Conservation (phyloP, 176 grass and related monocot species). For the Oryza australiensis region DNA sequence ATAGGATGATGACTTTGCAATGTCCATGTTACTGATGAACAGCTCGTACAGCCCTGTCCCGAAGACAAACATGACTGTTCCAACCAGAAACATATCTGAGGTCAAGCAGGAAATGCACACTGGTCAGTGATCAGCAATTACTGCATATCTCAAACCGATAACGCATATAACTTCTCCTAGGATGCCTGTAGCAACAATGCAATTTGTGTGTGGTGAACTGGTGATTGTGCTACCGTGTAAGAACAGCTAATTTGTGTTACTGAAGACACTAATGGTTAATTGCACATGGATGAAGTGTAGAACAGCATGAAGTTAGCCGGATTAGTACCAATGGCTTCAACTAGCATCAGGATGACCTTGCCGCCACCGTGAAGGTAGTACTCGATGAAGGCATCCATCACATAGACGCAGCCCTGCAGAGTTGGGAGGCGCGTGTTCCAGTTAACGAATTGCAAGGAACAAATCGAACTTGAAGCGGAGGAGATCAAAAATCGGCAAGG, state of each 20-base stretch:
- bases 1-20: slow-evolving; percentile 50
- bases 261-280: not conserved
- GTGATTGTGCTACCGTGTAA: not conserved
- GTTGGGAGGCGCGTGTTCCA: not conserved
- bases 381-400: slow-evolving; percentile 67
- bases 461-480: not conserved
- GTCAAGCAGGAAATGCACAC: slow-evolving; percentile 4
- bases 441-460: not conserved
- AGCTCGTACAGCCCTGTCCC: slow-evolving; percentile 90
- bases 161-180: not conserved
- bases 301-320: not conserved
- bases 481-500: not conserved
- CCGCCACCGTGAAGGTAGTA: slow-evolving; percentile 50
- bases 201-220: not conserved
- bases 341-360: slow-evolving; percentile 63
- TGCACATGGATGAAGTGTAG: not conserved
- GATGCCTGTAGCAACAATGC: not conserved
- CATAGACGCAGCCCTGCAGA: slow-evolving; percentile 68
- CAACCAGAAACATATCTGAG: slow-evolving; percentile 85
- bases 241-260: not conserved
- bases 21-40: slow-evolving; percentile 89
- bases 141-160: not conserved
- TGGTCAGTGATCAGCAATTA: not conserved
- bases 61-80: slow-evolving; percentile 89
- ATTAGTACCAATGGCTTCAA: slow-evolving; percentile 80